phyloP scores from a whole-genome alignment of 1,284 basidiomycete genomes.

The Ustilago crameri region DNA sequence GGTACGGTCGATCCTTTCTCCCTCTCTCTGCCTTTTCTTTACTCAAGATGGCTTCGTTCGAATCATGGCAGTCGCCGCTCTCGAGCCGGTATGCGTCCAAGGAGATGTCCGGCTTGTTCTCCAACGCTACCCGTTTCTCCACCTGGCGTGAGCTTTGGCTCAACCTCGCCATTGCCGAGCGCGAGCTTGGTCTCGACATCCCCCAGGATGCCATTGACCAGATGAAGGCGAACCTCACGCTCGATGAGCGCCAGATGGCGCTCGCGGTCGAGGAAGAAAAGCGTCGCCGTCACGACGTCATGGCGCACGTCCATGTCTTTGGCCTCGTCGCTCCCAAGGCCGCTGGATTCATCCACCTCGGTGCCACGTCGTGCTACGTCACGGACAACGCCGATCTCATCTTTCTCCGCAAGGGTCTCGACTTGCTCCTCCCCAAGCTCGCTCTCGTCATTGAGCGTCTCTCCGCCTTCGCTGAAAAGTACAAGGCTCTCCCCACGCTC shows the following conservation, averaged over 20 bases:
- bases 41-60: slow-evolving; percentile 43
- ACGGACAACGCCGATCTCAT: slow-evolving; percentile 92
- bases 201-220: slow-evolving; percentile 89
- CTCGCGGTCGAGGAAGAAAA: slow-evolving; percentile 94
- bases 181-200: slow-evolving; percentile 91
- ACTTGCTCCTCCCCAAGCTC: slow-evolving; percentile 85
- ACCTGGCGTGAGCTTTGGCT: slow-evolving; percentile 99
- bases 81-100: slow-evolving; percentile 90
- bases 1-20: background rate
- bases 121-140: slow-evolving; percentile 87
- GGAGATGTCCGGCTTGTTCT: slow-evolving; percentile 97
- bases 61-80: slow-evolving; percentile 65
- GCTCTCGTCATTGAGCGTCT: slow-evolving; percentile 89
- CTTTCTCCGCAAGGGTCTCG: slow-evolving; percentile 88
- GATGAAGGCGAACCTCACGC: slow-evolving; percentile 86
- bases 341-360: slow-evolving; percentile 95
- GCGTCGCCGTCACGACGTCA: slow-evolving; percentile 97
- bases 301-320: slow-evolving; percentile 99
- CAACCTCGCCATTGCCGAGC: slow-evolving; percentile 94
- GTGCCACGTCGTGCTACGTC: slow-evolving; percentile 98
- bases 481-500: slow-evolving; percentile 72
- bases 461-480: slow-evolving; percentile 77
- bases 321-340: slow-evolving; percentile 92
- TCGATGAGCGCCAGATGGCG: slow-evolving; percentile 90
- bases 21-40: too few species aligned